Conservation (phyloP, 2,329 filamentous ascomycete genomes). For the Cyphellophora attinorum region DNA sequence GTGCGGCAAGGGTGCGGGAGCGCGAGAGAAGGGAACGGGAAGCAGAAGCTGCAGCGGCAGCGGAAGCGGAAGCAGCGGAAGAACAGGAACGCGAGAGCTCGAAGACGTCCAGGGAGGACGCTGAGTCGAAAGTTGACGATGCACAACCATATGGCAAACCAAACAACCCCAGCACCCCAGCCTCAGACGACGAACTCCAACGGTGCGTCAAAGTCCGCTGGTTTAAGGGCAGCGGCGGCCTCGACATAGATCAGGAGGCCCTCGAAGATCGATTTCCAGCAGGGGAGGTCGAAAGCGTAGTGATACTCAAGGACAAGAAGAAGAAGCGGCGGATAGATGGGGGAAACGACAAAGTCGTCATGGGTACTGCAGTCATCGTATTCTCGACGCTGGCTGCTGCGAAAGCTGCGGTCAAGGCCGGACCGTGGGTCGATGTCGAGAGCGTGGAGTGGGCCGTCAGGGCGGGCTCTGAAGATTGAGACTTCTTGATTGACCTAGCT, state of each 20-base stretch:
- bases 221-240: constrained; percentile 36
- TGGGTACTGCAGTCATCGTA: constrained; percentile 46
- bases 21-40: constrained; percentile 35
- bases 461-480: no score
- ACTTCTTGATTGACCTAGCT: no score
- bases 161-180: constrained; percentile 26
- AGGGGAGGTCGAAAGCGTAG: constrained; percentile 46
- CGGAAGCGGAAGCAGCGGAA: constrained; percentile 21
- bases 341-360: constrained; percentile 40
- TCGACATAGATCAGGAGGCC: constrained; percentile 37
- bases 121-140: constrained; percentile 25
- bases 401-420: constrained; percentile 19
- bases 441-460: constrained; percentile 45
- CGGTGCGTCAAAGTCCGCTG: constrained; percentile 51
- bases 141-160: constrained; percentile 25
- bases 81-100: constrained; percentile 23
- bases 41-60: constrained; percentile 26
- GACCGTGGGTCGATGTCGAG: constrained; percentile 40
- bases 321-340: constrained; percentile 39
- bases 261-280: constrained; percentile 43
- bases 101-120: constrained; percentile 23
- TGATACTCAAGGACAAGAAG: constrained; percentile 46
- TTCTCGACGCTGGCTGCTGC: constrained; percentile 41
- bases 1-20: constrained; percentile 29
- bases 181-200: constrained; percentile 28